Percentiles rank a stretch among this genome's conserved stretches.
phyloP scores from a whole-genome alignment of 2,329 filamentous ascomycete species.

The Fusarium anguioides region DNA sequence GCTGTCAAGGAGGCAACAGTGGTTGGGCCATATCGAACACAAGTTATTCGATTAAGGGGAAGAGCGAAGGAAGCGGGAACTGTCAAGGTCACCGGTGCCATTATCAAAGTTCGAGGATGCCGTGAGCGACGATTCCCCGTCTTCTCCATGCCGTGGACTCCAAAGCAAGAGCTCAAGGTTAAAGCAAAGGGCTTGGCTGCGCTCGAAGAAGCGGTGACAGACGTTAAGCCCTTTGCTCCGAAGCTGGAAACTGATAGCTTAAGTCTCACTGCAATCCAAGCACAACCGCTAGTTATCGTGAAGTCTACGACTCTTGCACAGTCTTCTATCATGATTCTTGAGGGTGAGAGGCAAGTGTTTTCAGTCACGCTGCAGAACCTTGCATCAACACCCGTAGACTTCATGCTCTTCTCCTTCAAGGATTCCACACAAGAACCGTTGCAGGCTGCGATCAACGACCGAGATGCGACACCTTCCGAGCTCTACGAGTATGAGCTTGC shows the following conservation, averaged over 20 bases:
- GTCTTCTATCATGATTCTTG: constrained; percentile 89
- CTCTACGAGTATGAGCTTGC: constrained; percentile 88
- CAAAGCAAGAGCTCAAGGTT: constrained; percentile 75
- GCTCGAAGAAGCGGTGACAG: constrained; percentile 59
- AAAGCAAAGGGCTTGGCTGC: constrained; percentile 78
- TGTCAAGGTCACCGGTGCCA: constrained; percentile 80
- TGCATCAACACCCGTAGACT: constrained; percentile 80
- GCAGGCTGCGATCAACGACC: constrained; percentile 78
- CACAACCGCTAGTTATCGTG: constrained; percentile 81
- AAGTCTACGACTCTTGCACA: constrained; percentile 83
- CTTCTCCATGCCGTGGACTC: constrained; percentile 80
- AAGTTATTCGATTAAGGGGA: constrained; percentile 78
- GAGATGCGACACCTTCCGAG: constrained; percentile 81
- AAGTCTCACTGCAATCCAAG: constrained; percentile 78
- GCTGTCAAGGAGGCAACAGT: constrained; percentile 72
- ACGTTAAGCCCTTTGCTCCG: constrained; percentile 53
- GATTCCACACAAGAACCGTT: constrained; percentile 86
- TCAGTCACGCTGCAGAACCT: constrained; percentile 83
- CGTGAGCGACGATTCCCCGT: constrained; percentile 86
- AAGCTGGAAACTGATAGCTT: constrained; percentile 63
- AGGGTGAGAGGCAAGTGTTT: constrained; percentile 85
- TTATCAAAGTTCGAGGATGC: constrained; percentile 84
- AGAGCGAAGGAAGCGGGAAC: constrained; percentile 74
- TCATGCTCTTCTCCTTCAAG: constrained; percentile 88
- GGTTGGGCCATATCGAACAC: constrained; percentile 84